Percentiles rank a stretch among this genome's conserved stretches.
Conservation (phyloP, 2,329 filamentous ascomycete genomes). For the Rugonectria rugulosa region DNA sequence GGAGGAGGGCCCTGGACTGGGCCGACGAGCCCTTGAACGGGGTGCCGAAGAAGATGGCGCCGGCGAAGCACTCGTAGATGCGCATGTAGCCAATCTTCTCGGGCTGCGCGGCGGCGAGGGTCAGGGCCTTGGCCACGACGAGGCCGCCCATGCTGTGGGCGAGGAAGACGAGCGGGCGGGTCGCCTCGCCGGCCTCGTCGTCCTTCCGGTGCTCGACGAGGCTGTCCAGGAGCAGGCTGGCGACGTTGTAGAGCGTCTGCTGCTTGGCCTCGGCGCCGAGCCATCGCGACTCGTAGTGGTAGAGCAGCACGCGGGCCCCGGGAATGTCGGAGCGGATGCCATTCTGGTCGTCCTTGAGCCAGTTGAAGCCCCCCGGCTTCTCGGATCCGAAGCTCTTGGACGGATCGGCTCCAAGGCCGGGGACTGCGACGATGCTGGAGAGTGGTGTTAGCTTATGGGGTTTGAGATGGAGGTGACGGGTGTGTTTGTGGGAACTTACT, state of each 20-base stretch:
- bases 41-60: constrained; percentile 17
- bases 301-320: constrained; percentile 9
- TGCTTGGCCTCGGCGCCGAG: constrained; percentile 15
- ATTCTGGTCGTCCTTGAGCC: constrained; percentile 14
- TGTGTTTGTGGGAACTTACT: neutral
- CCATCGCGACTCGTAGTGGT: constrained; percentile 18
- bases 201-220: constrained; percentile 10
- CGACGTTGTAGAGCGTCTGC: constrained; percentile 16
- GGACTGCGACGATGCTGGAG: constrained; percentile 8
- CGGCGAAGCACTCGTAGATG: constrained; percentile 15
- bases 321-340: constrained; percentile 16
- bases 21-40: constrained; percentile 15
- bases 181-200: constrained; percentile 6
- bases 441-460: neutral
- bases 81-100: constrained; percentile 18
- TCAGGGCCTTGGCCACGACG: constrained; percentile 15
- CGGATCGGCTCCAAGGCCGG: constrained; percentile 15
- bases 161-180: constrained; percentile 13
- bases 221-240: constrained; percentile 16
- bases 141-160: constrained; percentile 18
- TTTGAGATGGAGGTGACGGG: neutral
- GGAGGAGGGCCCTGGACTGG: constrained; percentile 11
- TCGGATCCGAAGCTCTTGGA: constrained; percentile 20
- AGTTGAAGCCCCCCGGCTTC: constrained; percentile 17
- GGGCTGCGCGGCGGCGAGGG: constrained; percentile 11